A percentile compares a stretch with the other conserved stretches of the same genome.
Evolutionary conservation across 2,329 filamentous ascomycete genomes (phyloP).

Genomic region (Calonectria henricotiae): DNA sequence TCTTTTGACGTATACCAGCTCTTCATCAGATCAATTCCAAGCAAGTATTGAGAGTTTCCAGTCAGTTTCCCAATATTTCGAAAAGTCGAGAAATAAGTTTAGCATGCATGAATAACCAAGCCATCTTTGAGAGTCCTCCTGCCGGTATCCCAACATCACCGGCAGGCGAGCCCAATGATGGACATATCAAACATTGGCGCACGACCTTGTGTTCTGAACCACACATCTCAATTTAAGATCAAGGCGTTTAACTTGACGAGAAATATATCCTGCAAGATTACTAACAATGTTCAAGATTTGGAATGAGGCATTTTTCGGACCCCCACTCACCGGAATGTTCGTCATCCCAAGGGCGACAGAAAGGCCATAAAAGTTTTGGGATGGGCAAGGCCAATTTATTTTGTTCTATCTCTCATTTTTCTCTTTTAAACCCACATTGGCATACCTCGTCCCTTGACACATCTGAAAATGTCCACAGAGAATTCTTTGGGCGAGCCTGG

Average conservation of each 20-base stretch:
- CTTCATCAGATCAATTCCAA: no score
- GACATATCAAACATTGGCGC: background rate
- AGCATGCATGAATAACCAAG: background rate
- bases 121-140: background rate
- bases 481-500: background rate
- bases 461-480: background rate
- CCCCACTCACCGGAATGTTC: background rate
- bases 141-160: background rate
- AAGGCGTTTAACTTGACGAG: background rate
- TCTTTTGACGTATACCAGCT: no score
- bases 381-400: no score
- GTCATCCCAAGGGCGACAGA: background rate
- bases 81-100: no score
- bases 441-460: no score
- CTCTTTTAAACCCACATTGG: background rate
- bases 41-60: no score
- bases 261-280: background rate
- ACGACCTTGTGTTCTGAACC: background rate
- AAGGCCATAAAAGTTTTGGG: background rate
- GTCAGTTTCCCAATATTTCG: no score
- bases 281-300: background rate
- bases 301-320: slow-evolving; percentile 12
- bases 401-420: background rate
- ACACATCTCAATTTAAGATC: background rate
- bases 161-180: background rate